Conservation (phyloP, 139 green algal species). For the Axilococcus clingmanii region DNA sequence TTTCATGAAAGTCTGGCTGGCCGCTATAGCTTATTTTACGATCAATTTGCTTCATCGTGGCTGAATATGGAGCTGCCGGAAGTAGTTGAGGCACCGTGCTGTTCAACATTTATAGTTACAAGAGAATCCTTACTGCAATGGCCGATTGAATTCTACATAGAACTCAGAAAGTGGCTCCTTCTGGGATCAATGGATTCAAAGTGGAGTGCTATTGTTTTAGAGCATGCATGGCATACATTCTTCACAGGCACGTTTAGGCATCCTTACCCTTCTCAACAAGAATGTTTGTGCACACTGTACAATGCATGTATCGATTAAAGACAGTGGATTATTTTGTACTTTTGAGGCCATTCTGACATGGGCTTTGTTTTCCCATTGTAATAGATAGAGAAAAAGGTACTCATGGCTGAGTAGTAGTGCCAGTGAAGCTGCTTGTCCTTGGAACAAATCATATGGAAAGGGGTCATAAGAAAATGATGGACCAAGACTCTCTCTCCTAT, state of each 20-base stretch:
- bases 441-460: too few relatives aligned
- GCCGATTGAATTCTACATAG: neutral
- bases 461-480: too few relatives aligned
- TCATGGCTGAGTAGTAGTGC: too few relatives aligned
- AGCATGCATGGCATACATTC: neutral
- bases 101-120: neutral
- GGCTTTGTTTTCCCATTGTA: too few relatives aligned
- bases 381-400: too few relatives aligned
- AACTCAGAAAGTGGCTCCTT: neutral
- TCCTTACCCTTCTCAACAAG: neutral
- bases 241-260: neutral
- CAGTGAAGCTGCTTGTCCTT: too few relatives aligned
- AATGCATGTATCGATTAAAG: too few relatives aligned
- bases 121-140: neutral
- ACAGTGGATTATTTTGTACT: too few relatives aligned
- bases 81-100: neutral
- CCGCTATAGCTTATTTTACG: too few relatives aligned
- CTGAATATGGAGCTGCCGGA: neutral
- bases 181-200: neutral
- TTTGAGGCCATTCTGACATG: too few relatives aligned
- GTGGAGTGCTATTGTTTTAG: neutral
- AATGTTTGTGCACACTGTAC: neutral
- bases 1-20: neutral
- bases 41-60: slow-evolving; percentile 2
- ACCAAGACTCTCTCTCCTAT: too few relatives aligned